A percentile compares a stretch with the other conserved stretches of the same genome.
phyloP scores from a whole-genome alignment of 225 moss, liverwort and hornwort species.

The Polytrichum commune region DNA sequence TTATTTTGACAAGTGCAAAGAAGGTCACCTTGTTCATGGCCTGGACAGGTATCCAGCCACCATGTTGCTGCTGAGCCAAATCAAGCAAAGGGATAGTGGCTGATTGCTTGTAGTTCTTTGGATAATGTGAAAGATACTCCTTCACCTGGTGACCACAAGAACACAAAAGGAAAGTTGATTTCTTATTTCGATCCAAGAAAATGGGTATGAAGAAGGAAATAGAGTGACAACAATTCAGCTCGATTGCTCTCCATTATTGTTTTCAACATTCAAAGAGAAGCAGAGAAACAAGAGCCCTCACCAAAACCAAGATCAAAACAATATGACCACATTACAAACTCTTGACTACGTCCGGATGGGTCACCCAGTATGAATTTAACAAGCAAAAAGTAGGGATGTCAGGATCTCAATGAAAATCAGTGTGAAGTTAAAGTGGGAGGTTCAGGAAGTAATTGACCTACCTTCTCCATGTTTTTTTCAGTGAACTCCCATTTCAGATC shows the following conservation, averaged over 20 bases:
- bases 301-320: background rate
- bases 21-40: constrained; percentile 84
- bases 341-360: too few relatives aligned
- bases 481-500: constrained; percentile 79
- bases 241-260: background rate
- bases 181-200: too few relatives aligned
- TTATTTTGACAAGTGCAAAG: background rate
- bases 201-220: too few relatives aligned
- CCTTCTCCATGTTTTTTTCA: constrained; percentile 79
- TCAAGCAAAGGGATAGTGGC: constrained; percentile 86
- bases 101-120: constrained; percentile 96
- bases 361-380: too few relatives aligned
- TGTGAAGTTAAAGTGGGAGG: background rate
- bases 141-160: constrained; percentile 58
- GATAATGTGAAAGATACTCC: constrained; percentile 82
- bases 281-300: background rate
- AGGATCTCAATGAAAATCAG: too few relatives aligned
- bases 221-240: background rate
- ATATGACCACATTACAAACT: too few relatives aligned
- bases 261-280: background rate
- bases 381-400: too few relatives aligned
- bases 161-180: constrained; percentile 2
- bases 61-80: constrained; percentile 95
- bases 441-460: constrained; percentile 21
- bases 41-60: constrained; percentile 83